Base-by-base conservation (phyloP, 2,329 filamentous ascomycete genomes). In the Sporothrix dimorphospora region DNA sequence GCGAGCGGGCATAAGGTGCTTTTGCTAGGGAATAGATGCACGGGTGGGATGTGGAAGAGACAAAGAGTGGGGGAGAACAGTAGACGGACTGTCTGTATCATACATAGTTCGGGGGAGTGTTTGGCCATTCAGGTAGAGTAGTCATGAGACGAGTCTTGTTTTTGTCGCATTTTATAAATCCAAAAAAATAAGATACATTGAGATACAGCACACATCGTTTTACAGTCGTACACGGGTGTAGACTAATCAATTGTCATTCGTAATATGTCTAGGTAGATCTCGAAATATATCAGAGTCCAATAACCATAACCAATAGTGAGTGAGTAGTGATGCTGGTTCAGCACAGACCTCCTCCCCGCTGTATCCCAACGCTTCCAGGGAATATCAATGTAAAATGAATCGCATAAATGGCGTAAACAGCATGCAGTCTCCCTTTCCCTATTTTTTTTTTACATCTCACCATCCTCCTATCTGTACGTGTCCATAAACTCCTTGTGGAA, bases 401-500 rank as follows among this genome's bases (percentile, higher is more conserved):
- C 27, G 9, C 55, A 59, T n/a, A 38, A 21, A 63, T 38, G 8
- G 30, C 19, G 45, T 7, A 21, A 51, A 38, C 21, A 38, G 5
- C 24, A 67, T 34, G 30, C 30, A 24, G 21, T 47, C 21, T 61
- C 12, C 21, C 24, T 16, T 42, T 34, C 45, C 30, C n/a, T n/a
- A n/a, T n/a, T n/a, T n/a, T n/a, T n/a, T 51, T 51, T 67, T 45
- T 30, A n/a, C 47, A 12, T 30, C 14, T 27, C 40, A 16, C 34
- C 24, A 4, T 12, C 30, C 11, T 40, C 69, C 72, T 77, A 89
- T 76, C 84, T 81, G 81, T 88, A 98, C 87, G 97, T 89, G 68
- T 92, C 87, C 90, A 98, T 92, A 78, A 99, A 99, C 74, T 92
- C 90, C 82, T 90, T 84, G 84, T 99, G 96, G 84, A 99, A 99